Conservation (phyloP, 306 rosid genomes). For the Senna tora region DNA sequence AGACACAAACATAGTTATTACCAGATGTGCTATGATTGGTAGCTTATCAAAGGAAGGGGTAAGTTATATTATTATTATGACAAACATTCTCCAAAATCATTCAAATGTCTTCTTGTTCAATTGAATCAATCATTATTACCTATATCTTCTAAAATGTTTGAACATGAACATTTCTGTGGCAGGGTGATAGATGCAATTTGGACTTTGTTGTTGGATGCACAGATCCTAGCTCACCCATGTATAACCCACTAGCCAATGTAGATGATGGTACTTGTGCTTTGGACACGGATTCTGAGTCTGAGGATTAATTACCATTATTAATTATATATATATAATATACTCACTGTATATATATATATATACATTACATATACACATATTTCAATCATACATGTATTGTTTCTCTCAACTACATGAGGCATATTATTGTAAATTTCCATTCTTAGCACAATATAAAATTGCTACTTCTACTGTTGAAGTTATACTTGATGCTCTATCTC, state of each 20-base stretch:
- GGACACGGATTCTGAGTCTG: slow-evolving; percentile 57
- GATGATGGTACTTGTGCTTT: slow-evolving; percentile 86
- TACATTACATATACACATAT: background rate
- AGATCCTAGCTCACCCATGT: slow-evolving; percentile 72
- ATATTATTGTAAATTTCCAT: slow-evolving; percentile 41
- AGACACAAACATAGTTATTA: slow-evolving; percentile 53
- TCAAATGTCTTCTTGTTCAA: too few relatives aligned
- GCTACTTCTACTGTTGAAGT: background rate
- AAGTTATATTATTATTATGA: slow-evolving; percentile 5
- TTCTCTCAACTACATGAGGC: slow-evolving; percentile 22
- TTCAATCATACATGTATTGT: slow-evolving; percentile 9
- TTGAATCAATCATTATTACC: too few relatives aligned
- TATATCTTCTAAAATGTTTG: slow-evolving; percentile 8
- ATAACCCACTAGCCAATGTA: slow-evolving; percentile 81
- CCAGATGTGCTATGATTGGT: slow-evolving; percentile 76
- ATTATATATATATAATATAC: too few relatives aligned
- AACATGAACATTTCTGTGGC: slow-evolving; percentile 28
- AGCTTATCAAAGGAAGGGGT: slow-evolving; percentile 87
- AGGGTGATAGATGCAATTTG: slow-evolving; percentile 90
- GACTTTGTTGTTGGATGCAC: slow-evolving; percentile 73
- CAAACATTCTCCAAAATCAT: too few relatives aligned
- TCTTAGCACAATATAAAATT: slow-evolving; percentile 14
- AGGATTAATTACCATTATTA: slow-evolving; percentile 28
- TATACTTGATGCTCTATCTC: too few relatives aligned
- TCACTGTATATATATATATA: background rate